A percentile compares a stretch with the other conserved stretches of the same genome.
phyloP scores from a whole-genome alignment of 192 early-diverging fungal species.

The Coemansia sp. region DNA sequence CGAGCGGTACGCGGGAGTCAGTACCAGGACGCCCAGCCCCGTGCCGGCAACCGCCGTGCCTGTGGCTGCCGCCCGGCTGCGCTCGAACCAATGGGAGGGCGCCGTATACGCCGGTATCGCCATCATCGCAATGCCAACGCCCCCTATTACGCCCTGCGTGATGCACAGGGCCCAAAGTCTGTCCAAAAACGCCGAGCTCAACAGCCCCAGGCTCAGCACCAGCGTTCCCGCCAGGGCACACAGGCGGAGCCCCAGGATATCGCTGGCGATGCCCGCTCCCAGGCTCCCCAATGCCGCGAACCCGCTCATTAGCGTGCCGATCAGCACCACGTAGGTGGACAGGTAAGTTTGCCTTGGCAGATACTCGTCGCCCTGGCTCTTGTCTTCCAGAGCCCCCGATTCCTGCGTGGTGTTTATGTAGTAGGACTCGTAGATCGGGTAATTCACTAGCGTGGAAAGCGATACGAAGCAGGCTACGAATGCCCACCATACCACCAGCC shows the following conservation, averaged over 20 bases:
- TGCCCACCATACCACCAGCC: constrained; percentile 30
- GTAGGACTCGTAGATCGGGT: constrained; percentile 36
- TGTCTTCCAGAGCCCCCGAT: neutral
- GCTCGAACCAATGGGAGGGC: constrained; percentile 57
- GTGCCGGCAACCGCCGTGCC: constrained; percentile 49
- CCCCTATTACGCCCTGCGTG: constrained; percentile 58
- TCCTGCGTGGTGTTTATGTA: constrained; percentile 6
- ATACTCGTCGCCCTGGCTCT: neutral
- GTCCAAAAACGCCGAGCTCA: constrained; percentile 55
- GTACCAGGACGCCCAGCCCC: constrained; percentile 41
- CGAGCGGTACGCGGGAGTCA: constrained; percentile 38
- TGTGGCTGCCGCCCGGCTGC: constrained; percentile 46
- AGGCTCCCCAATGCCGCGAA: constrained; percentile 18
- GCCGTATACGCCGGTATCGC: constrained; percentile 51
- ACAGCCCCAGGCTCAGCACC: constrained; percentile 38
- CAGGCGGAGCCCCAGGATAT: constrained; percentile 11
- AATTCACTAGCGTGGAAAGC: constrained; percentile 33
- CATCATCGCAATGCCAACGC: constrained; percentile 48
- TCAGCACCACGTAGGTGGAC: constrained; percentile 19
- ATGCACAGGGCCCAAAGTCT: constrained; percentile 58
- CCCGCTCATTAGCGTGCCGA: constrained; percentile 31
- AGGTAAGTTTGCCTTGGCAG: neutral
- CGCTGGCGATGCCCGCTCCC: constrained; percentile 24
- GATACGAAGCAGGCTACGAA: constrained; percentile 23
- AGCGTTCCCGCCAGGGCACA: constrained; percentile 34